Evolutionary conservation across 1,139 yeast genomes (phyloP).

Genomic region (Nakaseomyces delphensis): DNA sequence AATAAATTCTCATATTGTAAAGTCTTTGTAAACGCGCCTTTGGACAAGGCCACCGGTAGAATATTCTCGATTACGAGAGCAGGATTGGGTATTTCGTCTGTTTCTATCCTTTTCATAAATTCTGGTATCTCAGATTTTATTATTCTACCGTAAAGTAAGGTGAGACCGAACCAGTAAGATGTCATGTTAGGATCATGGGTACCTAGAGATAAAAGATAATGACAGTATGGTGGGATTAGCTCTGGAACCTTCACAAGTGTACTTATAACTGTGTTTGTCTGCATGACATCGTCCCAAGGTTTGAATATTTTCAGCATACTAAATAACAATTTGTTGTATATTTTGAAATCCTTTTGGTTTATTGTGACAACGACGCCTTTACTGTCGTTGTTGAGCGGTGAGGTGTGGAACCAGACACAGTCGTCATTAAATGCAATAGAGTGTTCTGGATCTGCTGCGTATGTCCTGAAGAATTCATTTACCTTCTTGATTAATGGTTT

Average conservation of each 20-base stretch:
- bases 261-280: constrained; percentile 46
- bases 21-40: constrained; percentile 49
- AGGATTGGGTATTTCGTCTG: constrained; percentile 27
- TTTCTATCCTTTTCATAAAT: constrained; percentile 24
- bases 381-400: constrained; percentile 18
- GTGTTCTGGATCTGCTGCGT: constrained; percentile 43
- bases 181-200: constrained; percentile 64
- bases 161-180: constrained; percentile 75
- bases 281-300: constrained; percentile 71
- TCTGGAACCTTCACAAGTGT: constrained; percentile 55
- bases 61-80: constrained; percentile 44
- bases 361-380: constrained; percentile 29
- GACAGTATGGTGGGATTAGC: constrained; percentile 62
- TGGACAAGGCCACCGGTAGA: constrained; percentile 59
- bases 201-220: constrained; percentile 49
- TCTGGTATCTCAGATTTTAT: constrained; percentile 48
- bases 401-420: constrained; percentile 44
- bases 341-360: constrained; percentile 43
- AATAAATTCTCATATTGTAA: constrained; percentile 46
- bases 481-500: constrained; percentile 34
- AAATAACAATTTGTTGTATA: constrained; percentile 60
- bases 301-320: constrained; percentile 56
- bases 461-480: constrained; percentile 42
- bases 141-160: constrained; percentile 51
- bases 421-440: constrained; percentile 61